Evolutionary conservation across 495 filamentous ascomycete species (phyloP).

Genomic region (Penicillium paxilli): DNA sequence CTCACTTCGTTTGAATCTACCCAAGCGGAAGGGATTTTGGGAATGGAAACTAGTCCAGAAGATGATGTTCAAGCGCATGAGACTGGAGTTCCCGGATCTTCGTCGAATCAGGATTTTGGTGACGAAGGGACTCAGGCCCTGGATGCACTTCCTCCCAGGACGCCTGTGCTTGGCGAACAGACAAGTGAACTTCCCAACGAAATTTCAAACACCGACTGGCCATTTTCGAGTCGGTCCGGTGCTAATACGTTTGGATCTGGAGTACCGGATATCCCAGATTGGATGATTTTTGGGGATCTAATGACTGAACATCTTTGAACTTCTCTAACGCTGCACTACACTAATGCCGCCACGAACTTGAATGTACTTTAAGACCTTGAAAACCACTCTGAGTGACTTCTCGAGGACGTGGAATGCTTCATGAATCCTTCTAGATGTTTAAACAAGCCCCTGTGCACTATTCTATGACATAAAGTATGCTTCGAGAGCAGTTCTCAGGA

Average conservation of each 20-base stretch:
- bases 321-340: too few relatives aligned
- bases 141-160: not conserved
- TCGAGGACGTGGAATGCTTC: too few relatives aligned
- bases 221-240: conserved; percentile 10
- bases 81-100: not conserved
- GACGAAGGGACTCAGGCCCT: not conserved
- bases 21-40: not conserved
- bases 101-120: not conserved
- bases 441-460: too few relatives aligned
- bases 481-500: too few relatives aligned
- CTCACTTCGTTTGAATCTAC: conserved; percentile 12
- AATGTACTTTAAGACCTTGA: too few relatives aligned
- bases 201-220: conserved; percentile 12
- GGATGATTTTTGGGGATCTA: conserved; percentile 30
- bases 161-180: not conserved
- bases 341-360: too few relatives aligned
- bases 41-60: not conserved
- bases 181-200: not conserved
- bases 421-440: too few relatives aligned
- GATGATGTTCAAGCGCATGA: not conserved
- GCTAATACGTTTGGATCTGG: conserved; percentile 9
- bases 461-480: too few relatives aligned
- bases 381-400: too few relatives aligned
- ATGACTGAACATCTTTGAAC: conserved; percentile 26
- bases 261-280: conserved; percentile 30